phyloP scores from a whole-genome alignment of 768 basidiomycete species.

The Mycena epipterygia region DNA sequence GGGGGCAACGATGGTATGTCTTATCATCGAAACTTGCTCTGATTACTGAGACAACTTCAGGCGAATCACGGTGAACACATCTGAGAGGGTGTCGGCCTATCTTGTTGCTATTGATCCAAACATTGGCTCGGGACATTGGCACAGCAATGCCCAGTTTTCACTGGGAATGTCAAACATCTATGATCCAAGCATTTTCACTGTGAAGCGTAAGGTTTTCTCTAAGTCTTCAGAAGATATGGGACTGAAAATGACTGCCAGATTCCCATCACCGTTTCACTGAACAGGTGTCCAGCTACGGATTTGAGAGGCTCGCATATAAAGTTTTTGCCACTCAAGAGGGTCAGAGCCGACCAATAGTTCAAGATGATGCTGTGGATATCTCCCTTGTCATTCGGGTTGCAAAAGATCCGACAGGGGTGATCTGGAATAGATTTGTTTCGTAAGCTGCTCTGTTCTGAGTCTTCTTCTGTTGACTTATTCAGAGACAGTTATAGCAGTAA shows the following conservation, averaged over 20 bases:
- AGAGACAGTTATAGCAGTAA: slow-evolving; percentile 93
- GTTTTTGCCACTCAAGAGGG: slow-evolving; percentile 87
- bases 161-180: slow-evolving; percentile 95
- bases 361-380: slow-evolving; percentile 93
- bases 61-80: slow-evolving; percentile 99
- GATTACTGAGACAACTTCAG: slow-evolving; percentile 5
- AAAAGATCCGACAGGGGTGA: slow-evolving; percentile 96
- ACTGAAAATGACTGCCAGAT: slow-evolving; percentile 63
- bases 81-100: slow-evolving; percentile 98
- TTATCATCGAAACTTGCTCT: not conserved
- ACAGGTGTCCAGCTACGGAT: slow-evolving; percentile 99
- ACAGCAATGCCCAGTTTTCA: slow-evolving; percentile 98
- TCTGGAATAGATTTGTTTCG: slow-evolving; percentile 99
- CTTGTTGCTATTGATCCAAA: slow-evolving; percentile 99
- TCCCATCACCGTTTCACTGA: slow-evolving; percentile 99
- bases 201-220: slow-evolving; percentile 80
- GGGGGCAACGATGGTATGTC: slow-evolving; percentile 94
- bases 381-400: slow-evolving; percentile 97
- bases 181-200: slow-evolving; percentile 95
- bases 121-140: slow-evolving; percentile 96
- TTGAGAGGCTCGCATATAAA: slow-evolving; percentile 97
- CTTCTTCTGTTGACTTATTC: slow-evolving; percentile 27
- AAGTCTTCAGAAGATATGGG: slow-evolving; percentile 9
- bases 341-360: slow-evolving; percentile 89
- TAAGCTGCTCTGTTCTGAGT: slow-evolving; percentile 54